Base-by-base conservation (phyloP, 1,139 yeast genomes). In the Geotrichum siamense region DNA sequence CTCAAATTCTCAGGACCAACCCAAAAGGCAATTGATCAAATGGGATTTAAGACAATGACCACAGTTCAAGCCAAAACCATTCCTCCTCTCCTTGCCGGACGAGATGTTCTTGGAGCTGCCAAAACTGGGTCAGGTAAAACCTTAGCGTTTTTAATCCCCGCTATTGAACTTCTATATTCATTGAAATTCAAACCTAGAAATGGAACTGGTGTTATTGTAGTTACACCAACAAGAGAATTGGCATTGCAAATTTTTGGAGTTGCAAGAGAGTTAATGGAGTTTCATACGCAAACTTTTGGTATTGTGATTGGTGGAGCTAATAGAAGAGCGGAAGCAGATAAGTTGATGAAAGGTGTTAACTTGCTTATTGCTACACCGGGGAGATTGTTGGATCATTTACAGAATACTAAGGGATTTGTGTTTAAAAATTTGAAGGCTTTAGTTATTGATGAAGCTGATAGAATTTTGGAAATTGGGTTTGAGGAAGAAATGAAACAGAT, bases 121-220 rank as follows among this genome's bases (percentile, higher is more conserved):
- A 89, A 91, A 68, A 91, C 98, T 1, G 98, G 98, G 38, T 87
- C 96, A 1, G 98, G 98, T 63, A 91, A 91, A 68, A 91, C 98
- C 0, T 71, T 93, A 52, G 97, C 99, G 4, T 91, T 93, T 58
- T 71, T 93, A 57, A 74, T 91, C 48, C 99, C 99, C 9, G 96
- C 97, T 36, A 80, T 93, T 51, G 98, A 91, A 67, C 70, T 87
- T 69, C 71, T 91, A 48, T 84, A 89, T 61, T 81, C 94, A 15
- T 75, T 91, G 57, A 83, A 81, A 61, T 86, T 85, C 71, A 86
- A 85, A 67, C 96, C 96, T 41, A 75, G 94, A 66, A 85, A 85
- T 59, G 95, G 95, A 53, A 84, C 94, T 13, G 95, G 95, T 62
- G 91, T 82, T 32, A 76, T 85, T 53, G 81, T 85, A 31, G 84